A percentile compares a stretch with the other conserved stretches of the same genome.
Conservation (phyloP, 805 yeast genomes). For the Scheffersomyces lignosus region DNA sequence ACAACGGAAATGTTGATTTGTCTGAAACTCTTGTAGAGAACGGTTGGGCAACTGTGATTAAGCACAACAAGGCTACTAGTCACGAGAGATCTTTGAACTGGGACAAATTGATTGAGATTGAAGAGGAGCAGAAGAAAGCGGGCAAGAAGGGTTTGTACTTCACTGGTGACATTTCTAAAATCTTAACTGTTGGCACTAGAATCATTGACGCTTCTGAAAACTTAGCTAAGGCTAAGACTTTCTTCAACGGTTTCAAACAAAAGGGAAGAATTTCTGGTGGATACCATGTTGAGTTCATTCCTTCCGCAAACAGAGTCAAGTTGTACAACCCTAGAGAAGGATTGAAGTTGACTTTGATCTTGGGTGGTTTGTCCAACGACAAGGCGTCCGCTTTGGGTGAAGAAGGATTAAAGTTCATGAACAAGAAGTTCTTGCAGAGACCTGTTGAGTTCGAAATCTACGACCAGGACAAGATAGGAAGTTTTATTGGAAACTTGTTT, state of each 20-base stretch:
- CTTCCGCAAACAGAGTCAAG: constrained; percentile 67
- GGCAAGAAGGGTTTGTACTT: constrained; percentile 62
- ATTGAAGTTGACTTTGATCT: constrained; percentile 62
- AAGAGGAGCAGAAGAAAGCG: constrained; percentile 53
- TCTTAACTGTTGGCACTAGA: constrained; percentile 56
- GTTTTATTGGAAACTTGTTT: constrained; percentile 72
- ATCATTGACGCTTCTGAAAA: constrained; percentile 80
- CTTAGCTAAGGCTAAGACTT: constrained; percentile 69
- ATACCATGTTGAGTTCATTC: constrained; percentile 65
- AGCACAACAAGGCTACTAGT: constrained; percentile 70
- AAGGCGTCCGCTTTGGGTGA: constrained; percentile 39
- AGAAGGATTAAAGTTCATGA: constrained; percentile 54
- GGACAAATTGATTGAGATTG: constrained; percentile 75
- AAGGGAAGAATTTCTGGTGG: constrained; percentile 61
- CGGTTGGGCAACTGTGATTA: constrained; percentile 78
- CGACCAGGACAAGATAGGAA: constrained; percentile 75
- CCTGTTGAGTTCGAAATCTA: constrained; percentile 70
- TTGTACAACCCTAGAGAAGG: constrained; percentile 72
- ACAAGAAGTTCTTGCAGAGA: constrained; percentile 62
- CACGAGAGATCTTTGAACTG: constrained; percentile 70
- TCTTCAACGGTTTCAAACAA: constrained; percentile 65
- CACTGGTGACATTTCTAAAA: constrained; percentile 44
- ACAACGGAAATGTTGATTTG: constrained; percentile 56
- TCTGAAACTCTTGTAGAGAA: constrained; percentile 57
- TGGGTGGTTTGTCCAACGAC: constrained; percentile 66